Base-by-base conservation (phyloP, 1,284 basidiomycete genomes). In the Trichosporon faecale region DNA sequence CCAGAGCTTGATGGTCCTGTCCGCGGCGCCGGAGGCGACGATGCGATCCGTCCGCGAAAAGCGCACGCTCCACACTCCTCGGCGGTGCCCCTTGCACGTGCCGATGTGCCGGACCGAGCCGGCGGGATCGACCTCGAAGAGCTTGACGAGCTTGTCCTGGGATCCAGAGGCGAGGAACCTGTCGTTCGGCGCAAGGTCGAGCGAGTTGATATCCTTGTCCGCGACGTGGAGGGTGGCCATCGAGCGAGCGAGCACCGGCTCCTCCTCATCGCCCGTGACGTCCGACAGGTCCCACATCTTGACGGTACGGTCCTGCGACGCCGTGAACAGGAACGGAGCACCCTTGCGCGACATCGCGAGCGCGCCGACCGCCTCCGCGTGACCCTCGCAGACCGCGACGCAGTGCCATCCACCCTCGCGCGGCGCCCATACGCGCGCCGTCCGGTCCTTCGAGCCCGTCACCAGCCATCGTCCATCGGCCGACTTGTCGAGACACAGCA, bases 161-260 rank as follows among this genome's bases (percentile, higher is more conserved):
- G 95, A 98, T 21, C 94, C 97, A 1, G 95, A 96, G 21, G 91
- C 95, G 57, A 99, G 88, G 72, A 96, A 85, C 68, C 87, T 87
- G 82, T 98, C 93, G 80, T 98, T 95, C 2, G 95, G 95, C 16
- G 96, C 87, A 27, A 99, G 86, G 81, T 98, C 97, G 52, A 99
- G 87, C 64, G 95, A 89, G 84, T 99, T 99, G 85, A 99, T 98
- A 84, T 99, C 97, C 85, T 98, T 99, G 69, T 99, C 97, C 82
- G 99, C 96, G 14, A 95, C 93, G 78, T 92, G 92, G 67, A 92
- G 89, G 2, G 97, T 99, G n/a, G 89, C 87, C 27, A 99, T 85
- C 72, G 92, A 94, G 76, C 88, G 89, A 75, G 91, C 90, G 74
- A 88, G 89, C 18, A 86, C 71, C 8, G 84, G 79, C 68, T 35